phyloP scores from a whole-genome alignment of 2,329 filamentous ascomycete genomes.

The Chaetomium sp. region DNA sequence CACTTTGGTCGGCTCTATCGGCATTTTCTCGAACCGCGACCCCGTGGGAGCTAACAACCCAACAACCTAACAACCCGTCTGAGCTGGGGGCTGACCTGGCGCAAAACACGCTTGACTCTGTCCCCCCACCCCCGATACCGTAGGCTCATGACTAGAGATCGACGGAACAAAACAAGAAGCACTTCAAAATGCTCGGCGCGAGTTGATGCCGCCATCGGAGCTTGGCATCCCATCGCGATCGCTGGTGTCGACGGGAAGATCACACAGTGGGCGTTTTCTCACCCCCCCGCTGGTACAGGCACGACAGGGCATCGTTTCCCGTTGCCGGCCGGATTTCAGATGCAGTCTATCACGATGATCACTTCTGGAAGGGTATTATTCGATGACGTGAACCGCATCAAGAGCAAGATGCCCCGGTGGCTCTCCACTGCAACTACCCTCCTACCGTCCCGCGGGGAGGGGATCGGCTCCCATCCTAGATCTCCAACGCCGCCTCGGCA shows the following conservation, averaged over 20 bases:
- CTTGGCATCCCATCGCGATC: constrained; percentile 19
- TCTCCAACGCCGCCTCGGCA: background rate
- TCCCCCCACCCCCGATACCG: constrained; percentile 3
- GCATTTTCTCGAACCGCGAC: background rate
- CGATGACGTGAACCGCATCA: background rate
- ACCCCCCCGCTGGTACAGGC: background rate
- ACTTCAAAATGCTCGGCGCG: constrained; percentile 16
- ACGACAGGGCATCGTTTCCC: background rate
- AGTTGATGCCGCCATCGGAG: constrained; percentile 10
- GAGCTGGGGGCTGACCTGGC: background rate
- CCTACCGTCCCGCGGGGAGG: constrained; percentile 14
- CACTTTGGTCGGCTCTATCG: constrained; percentile 2
- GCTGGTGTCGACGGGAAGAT: constrained; percentile 24
- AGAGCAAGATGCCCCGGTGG: background rate
- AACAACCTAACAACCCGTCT: no score
- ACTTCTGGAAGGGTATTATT: background rate
- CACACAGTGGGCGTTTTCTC: constrained; percentile 19
- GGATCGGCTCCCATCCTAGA: background rate
- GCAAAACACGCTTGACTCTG: background rate
- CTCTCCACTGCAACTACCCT: background rate
- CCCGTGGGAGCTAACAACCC: background rate
- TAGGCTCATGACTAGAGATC: constrained; percentile 23
- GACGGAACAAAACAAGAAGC: constrained; percentile 31
- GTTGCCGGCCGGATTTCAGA: background rate
- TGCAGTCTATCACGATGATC: constrained; percentile 10